Evolutionary conservation across 2,329 filamentous ascomycete species (phyloP).

Genomic region (Trichoderma koningiopsis): DNA sequence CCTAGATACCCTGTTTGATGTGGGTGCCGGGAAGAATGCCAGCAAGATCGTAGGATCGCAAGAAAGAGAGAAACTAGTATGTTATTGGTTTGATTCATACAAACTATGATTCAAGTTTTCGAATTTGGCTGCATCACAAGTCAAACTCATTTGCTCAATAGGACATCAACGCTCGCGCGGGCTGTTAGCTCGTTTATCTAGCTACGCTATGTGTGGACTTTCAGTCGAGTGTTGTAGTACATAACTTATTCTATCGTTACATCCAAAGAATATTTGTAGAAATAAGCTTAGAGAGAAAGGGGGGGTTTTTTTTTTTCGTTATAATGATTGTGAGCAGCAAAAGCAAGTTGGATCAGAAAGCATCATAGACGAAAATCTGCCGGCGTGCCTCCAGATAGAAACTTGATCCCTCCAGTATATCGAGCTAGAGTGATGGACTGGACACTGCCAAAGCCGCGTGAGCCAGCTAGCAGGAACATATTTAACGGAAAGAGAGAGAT

Average conservation of each 20-base stretch:
- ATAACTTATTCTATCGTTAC: no score
- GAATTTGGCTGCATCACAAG: neutral
- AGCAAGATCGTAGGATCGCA: neutral
- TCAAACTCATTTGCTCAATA: neutral
- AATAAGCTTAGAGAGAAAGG: neutral
- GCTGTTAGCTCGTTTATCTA: neutral
- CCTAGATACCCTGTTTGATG: neutral
- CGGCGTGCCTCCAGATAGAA: neutral
- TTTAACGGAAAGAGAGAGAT: neutral
- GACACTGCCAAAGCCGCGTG: neutral
- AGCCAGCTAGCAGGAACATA: neutral
- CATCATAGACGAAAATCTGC: neutral
- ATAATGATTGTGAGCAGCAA: neutral
- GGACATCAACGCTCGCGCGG: neutral
- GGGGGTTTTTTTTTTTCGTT: no score
- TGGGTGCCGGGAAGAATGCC: neutral
- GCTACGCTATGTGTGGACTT: neutral
- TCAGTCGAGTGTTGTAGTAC: neutral
- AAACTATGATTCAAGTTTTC: neutral
- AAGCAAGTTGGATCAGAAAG: neutral
- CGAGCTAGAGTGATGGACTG: neutral
- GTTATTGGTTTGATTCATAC: neutral
- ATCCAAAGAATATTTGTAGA: neutral
- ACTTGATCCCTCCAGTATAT: neutral
- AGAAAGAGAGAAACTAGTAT: neutral